Conservation (phyloP, 305 asterid species). For the Stenogyne calaminthoides region DNA sequence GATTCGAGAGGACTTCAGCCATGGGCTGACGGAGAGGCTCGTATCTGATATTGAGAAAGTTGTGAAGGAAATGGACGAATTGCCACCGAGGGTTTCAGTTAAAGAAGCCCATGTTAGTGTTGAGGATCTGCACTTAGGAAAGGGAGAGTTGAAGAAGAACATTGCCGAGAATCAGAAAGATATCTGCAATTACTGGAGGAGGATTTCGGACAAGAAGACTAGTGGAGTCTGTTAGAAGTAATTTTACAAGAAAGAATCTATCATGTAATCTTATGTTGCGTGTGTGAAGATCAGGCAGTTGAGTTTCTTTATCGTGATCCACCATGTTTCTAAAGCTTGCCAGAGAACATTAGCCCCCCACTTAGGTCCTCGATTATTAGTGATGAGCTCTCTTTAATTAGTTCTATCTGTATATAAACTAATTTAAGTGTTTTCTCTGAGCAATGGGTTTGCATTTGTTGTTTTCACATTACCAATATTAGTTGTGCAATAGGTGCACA, state of each 20-base stretch:
- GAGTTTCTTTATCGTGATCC: too few species aligned
- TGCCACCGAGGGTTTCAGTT: constrained; percentile 41
- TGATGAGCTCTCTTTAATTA: too few species aligned
- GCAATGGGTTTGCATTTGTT: too few species aligned
- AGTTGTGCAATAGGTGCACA: too few species aligned
- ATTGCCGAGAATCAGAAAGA: constrained; percentile 37
- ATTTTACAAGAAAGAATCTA: neutral
- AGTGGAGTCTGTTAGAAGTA: constrained; percentile 57
- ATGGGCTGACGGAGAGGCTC: constrained; percentile 59
- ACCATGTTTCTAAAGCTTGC: too few species aligned
- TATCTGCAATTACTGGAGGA: constrained; percentile 59
- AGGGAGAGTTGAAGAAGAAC: constrained; percentile 31
- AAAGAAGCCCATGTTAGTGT: constrained; percentile 30
- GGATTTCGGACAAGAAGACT: constrained; percentile 57
- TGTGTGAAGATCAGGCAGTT: neutral
- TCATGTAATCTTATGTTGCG: neutral
- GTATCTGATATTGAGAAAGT: constrained; percentile 47
- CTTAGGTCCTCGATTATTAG: too few species aligned
- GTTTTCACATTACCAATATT: too few species aligned
- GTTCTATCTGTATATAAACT: too few species aligned
- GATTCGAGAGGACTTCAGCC: constrained; percentile 68
- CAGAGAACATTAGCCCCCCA: too few species aligned
- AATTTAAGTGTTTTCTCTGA: too few species aligned
- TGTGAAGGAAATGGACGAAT: constrained; percentile 47
- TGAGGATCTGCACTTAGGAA: constrained; percentile 23